Base-by-base conservation (phyloP, 179 eudicot species). In the Monotropa hypopitys region DNA sequence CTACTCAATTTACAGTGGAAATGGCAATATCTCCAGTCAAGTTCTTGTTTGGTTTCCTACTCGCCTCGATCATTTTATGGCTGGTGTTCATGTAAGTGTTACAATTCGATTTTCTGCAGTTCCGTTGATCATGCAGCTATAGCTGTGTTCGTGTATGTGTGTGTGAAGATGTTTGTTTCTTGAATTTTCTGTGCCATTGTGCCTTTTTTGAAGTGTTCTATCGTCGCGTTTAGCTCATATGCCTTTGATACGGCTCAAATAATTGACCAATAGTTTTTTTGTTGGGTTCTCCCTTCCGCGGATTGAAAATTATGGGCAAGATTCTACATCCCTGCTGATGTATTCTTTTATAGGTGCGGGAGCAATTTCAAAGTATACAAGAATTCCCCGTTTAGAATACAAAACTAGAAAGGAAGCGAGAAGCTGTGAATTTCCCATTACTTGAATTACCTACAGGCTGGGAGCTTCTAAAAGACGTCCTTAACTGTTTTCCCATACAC, bases 1-100 rank as follows among this genome's bases (percentile, higher is more conserved):
- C 77, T 54, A 56, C 61, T 40, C 70, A 45, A 16, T 71, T 68
- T 57, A 30, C 59, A 10, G 54, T 69, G 21, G 51, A 79, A 83
- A 88, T 91, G 97, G 90, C 81, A 40, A 85, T 91, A 5, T 91
- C 97, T 20, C 96, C 97, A 47, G 95, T 93, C 69, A 93, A 87
- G 76, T 93, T 95, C 85, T 76, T 93, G 80, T 93, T 93, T 50
- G 86, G 97, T 40, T 95, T 95, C 86, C 82, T 95, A 42, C 85
- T 90, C 81, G 80, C 89, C 45, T 95, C 97, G 45, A 85, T 95
- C 83, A 81, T 89, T 42, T 72, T 90, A 80, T 95, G 97, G 99
- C 90, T 93, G 49, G 38, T 90, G 7, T 95, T 90, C 84, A 90
- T 85, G 99, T 95, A 84, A 87, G 97, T 85, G 21, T 3, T 57